Evolutionary conservation across 257 asterid species (phyloP).

Genomic region (Solanum sitiens): DNA sequence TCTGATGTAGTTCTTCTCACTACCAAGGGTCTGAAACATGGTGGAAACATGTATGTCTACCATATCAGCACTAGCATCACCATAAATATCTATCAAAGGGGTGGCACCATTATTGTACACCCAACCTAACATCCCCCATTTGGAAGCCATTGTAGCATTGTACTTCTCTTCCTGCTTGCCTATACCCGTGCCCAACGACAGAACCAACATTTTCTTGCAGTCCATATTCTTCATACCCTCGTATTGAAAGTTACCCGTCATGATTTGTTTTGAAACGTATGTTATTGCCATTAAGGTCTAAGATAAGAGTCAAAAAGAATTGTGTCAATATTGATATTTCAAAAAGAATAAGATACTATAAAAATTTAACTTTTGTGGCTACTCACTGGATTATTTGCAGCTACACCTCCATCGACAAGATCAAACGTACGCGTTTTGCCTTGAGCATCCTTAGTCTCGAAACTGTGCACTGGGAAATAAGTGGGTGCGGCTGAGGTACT

Average conservation of each 20-base stretch:
- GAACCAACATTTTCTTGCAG: conserved; percentile 28
- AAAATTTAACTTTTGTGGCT: not conserved
- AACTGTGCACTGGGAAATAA: conserved; percentile 50
- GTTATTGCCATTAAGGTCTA: conserved; percentile 47
- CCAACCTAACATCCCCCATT: conserved; percentile 49
- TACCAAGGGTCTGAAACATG: conserved; percentile 30
- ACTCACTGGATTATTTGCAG: conserved; percentile 63
- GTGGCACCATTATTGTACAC: conserved; percentile 29
- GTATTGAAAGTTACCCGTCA: conserved; percentile 26
- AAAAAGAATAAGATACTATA: not conserved
- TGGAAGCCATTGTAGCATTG: conserved; percentile 24
- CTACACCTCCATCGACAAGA: conserved; percentile 61
- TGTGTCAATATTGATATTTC: not conserved
- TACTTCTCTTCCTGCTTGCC: conserved; percentile 32
- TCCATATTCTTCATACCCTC: conserved; percentile 28
- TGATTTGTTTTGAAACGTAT: conserved; percentile 30
- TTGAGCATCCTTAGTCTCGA: conserved; percentile 27
- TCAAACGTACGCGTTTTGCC: conserved; percentile 23
- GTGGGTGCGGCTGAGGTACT: conserved; percentile 69
- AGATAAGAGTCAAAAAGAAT: not conserved
- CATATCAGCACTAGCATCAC: conserved; percentile 43
- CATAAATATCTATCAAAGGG: conserved; percentile 28
- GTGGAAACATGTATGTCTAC: conserved; percentile 56
- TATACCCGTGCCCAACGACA: conserved; percentile 45
- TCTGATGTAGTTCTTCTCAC: conserved; percentile 39